phyloP scores from a whole-genome alignment of 2,329 filamentous ascomycete species.

The Xylaria sp. region DNA sequence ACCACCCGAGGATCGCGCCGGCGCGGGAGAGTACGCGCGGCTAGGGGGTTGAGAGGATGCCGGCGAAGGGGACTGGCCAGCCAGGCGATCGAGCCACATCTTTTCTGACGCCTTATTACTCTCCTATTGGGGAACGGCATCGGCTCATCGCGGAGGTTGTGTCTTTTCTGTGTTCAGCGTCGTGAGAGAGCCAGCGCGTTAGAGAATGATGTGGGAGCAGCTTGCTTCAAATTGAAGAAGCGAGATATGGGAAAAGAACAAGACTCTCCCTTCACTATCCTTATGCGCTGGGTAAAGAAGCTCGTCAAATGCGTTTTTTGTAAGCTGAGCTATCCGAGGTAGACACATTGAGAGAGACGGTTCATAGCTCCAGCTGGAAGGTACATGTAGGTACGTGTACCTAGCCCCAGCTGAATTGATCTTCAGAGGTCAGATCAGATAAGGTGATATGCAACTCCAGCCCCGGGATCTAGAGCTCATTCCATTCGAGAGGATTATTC shows the following conservation, averaged over 20 bases:
- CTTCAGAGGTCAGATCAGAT: neutral
- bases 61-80: constrained; percentile 74
- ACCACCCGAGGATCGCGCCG: constrained; percentile 72
- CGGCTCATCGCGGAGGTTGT: constrained; percentile 28
- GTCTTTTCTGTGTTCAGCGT: constrained; percentile 24
- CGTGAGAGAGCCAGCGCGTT: constrained; percentile 1
- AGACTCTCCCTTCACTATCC: neutral
- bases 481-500: constrained; percentile 4
- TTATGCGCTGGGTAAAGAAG: neutral
- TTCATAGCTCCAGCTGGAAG: neutral
- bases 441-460: neutral
- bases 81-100: constrained; percentile 94
- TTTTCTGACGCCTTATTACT: constrained; percentile 40
- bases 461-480: neutral
- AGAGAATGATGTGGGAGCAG: neutral
- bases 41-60: constrained; percentile 63
- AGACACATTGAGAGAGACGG: no score
- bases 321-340: neutral
- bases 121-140: constrained; percentile 38
- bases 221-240: neutral
- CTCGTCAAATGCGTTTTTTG: constrained; percentile 3
- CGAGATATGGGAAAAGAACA: neutral
- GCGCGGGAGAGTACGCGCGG: constrained; percentile 77
- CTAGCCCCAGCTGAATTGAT: neutral
- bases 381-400: neutral